Conservation (phyloP, 176 grass and related monocot species). For the Elaeis guineensis region DNA sequence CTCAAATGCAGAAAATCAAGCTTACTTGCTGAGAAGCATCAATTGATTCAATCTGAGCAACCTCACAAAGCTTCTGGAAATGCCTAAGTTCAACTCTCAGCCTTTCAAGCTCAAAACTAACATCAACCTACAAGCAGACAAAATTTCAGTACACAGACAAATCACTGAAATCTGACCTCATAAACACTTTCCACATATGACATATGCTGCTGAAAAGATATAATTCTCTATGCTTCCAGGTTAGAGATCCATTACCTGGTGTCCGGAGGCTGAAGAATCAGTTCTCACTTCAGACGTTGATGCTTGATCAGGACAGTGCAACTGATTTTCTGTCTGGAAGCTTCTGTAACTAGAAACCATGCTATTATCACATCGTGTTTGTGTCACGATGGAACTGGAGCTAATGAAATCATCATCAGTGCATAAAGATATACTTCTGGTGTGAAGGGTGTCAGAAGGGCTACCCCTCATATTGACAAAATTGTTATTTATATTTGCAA, state of each 20-base stretch:
- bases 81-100: conserved; percentile 35
- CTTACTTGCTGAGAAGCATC: conserved; percentile 34
- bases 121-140: conserved; percentile 30
- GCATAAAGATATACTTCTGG: conserved; percentile 16
- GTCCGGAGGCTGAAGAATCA: conserved; percentile 9
- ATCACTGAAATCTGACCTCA: no score
- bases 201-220: no score
- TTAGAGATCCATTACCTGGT: conserved; percentile 26
- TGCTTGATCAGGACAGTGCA: conserved; percentile 8
- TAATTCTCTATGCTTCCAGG: not conserved
- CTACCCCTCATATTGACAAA: conserved; percentile 19
- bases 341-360: conserved; percentile 41
- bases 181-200: no score
- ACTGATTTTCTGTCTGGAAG: conserved; percentile 22
- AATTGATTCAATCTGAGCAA: conserved; percentile 28
- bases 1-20: not conserved
- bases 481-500: conserved; percentile 35
- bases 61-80: conserved; percentile 22
- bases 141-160: no score
- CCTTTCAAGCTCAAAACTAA: conserved; percentile 50
- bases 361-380: conserved; percentile 21
- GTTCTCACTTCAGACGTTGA: conserved; percentile 23
- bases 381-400: conserved; percentile 19
- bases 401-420: conserved; percentile 14
- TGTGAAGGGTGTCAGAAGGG: conserved; percentile 13